Percentiles rank a stretch among this genome's conserved stretches.
These are phyloP conservation scores for Corchorus olitorius DNA, from an alignment of 345 rosid species.

Conservation along the genomic window DNA sequence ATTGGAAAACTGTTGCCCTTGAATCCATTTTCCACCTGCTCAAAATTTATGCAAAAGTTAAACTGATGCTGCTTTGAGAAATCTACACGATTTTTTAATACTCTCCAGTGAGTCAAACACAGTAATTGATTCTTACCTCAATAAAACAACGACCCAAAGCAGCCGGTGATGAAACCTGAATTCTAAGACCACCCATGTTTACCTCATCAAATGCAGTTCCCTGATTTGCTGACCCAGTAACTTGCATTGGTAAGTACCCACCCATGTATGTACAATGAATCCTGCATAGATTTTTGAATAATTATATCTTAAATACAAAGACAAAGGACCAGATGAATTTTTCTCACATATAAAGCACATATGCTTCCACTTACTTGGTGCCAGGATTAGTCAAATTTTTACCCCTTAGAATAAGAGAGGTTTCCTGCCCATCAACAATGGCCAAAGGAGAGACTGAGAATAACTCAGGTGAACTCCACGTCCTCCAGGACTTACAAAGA, in stretches of 20 bases:
- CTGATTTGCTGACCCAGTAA: conserved; percentile 34
- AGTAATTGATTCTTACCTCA: conserved; percentile 52
- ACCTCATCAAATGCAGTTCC: conserved; percentile 55
- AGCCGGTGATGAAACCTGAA: conserved; percentile 39
- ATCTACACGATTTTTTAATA: neutral
- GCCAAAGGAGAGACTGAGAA: conserved; percentile 82
- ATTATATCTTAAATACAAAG: conserved; percentile 20
- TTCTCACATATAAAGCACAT: conserved; percentile 5
- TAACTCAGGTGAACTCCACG: conserved; percentile 81
- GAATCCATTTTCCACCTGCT: conserved; percentile 89
- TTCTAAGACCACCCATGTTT: conserved; percentile 51
- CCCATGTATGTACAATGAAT: conserved; percentile 67
- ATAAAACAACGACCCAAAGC: conserved; percentile 77
- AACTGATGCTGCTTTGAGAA: neutral
- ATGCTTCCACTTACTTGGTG: conserved; percentile 54
- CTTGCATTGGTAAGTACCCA: conserved; percentile 57
- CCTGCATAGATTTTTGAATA: conserved; percentile 39
- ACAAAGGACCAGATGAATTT: conserved; percentile 1
- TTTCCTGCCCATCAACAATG: conserved; percentile 69
- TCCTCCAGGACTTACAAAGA: conserved; percentile 71
- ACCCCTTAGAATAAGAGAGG: conserved; percentile 68
- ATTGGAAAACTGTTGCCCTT: conserved; percentile 80
- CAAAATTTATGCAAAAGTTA: conserved; percentile 22
- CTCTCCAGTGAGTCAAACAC: neutral
- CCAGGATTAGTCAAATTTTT: conserved; percentile 66